Percentiles rank a stretch among this genome's conserved stretches.
Evolutionary conservation across 1,284 basidiomycete species (phyloP).

Genomic region (Phylloporus gajari): DNA sequence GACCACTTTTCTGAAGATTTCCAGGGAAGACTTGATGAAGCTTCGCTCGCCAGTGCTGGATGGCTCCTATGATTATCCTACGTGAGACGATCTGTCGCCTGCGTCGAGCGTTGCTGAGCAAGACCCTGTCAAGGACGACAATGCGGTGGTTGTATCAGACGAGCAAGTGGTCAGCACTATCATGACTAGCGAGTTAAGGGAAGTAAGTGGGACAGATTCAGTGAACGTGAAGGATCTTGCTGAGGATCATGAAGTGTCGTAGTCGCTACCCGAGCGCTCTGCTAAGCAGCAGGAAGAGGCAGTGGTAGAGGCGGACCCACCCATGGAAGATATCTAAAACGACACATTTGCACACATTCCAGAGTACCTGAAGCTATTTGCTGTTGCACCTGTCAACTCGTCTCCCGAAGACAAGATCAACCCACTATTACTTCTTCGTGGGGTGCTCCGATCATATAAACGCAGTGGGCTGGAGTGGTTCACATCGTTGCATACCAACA

Average conservation of each 20-base stretch:
- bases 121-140: slow-evolving; percentile 31
- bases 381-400: slow-evolving; percentile 75
- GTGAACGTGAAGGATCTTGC: neutral
- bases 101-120: slow-evolving; percentile 45
- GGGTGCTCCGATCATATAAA: slow-evolving; percentile 92
- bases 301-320: slow-evolving; percentile 13
- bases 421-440: slow-evolving; percentile 86
- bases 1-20: neutral
- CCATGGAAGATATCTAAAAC: slow-evolving; percentile 26
- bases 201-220: too few species aligned
- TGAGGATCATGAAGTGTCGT: slow-evolving; percentile 4
- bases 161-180: neutral
- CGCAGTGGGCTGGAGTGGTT: slow-evolving; percentile 96
- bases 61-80: slow-evolving; percentile 40
- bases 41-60: slow-evolving; percentile 38
- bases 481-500: slow-evolving; percentile 86
- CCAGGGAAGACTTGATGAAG: too few species aligned
- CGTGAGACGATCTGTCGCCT: slow-evolving; percentile 39
- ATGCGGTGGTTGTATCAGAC: slow-evolving; percentile 2
- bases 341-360: slow-evolving; percentile 53
- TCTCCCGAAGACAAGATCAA: slow-evolving; percentile 67
- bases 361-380: slow-evolving; percentile 70
- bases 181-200: too few species aligned
- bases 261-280: neutral
- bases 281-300: slow-evolving; percentile 16